Evolutionary conservation across 176 grass and related monocot species (phyloP).

Genomic region (Zoysia pacifica): DNA sequence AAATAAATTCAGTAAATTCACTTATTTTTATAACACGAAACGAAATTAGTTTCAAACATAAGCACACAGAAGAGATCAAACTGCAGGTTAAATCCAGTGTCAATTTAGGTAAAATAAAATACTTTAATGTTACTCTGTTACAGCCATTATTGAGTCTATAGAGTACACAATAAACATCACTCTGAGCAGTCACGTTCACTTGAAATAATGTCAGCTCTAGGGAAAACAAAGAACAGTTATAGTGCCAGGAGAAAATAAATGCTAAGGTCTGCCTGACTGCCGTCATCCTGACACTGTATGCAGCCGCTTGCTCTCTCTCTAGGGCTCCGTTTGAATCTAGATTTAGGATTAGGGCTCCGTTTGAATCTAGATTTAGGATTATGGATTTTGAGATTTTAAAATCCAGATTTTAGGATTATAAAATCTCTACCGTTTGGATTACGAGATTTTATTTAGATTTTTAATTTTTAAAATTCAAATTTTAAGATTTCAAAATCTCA

Average conservation of each 20-base stretch:
- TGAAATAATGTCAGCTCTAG: constrained; percentile 20
- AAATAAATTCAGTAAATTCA: not conserved
- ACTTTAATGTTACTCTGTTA: not conserved
- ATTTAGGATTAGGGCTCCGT: too few species aligned
- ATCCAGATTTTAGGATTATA: too few species aligned
- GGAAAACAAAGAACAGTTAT: constrained; percentile 31
- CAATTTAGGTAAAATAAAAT: constrained; percentile 4
- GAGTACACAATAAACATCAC: not conserved
- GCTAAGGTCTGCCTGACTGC: constrained; percentile 17
- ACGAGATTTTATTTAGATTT: too few species aligned
- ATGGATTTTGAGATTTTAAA: too few species aligned
- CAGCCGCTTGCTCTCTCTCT: not conserved
- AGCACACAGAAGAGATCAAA: not conserved
- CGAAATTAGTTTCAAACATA: not conserved
- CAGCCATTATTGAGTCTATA: constrained; percentile 12
- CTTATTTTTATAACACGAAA: not conserved
- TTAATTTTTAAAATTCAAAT: too few species aligned
- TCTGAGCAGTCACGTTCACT: constrained; percentile 11
- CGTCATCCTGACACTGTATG: constrained; percentile 24
- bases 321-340: too few species aligned
- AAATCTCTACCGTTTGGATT: too few species aligned
- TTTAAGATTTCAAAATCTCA: too few species aligned
- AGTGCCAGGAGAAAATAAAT: constrained; percentile 42
- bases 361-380: too few species aligned
- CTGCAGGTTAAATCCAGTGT: constrained; percentile 6